Conservation (phyloP, 192 early-diverging fungal species). For the Podochytrium sp. region DNA sequence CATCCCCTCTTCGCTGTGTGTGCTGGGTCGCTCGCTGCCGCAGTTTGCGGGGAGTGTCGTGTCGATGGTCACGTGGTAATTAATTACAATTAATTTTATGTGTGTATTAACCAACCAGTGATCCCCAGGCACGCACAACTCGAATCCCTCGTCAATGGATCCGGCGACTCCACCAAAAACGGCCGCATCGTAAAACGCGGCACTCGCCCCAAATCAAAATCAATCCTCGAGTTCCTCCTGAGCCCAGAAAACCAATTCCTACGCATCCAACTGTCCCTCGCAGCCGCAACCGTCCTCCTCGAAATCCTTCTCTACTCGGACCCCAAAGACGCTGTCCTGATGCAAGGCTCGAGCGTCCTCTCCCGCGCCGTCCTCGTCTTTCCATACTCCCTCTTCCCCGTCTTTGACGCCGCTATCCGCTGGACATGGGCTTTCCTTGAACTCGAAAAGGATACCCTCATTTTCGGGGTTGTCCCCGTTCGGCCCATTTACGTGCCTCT, state of each 20-base stretch:
- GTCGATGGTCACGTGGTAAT: slow-evolving; percentile 9
- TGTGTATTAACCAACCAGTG: neutral
- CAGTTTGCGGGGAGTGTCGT: slow-evolving; percentile 6
- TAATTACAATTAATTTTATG: neutral
- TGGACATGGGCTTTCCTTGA: slow-evolving; percentile 29
- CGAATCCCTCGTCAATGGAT: slow-evolving; percentile 10
- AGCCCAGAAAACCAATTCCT: slow-evolving; percentile 17
- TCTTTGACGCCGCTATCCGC: slow-evolving; percentile 17
- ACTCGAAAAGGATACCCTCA: slow-evolving; percentile 28
- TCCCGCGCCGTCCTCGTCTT: slow-evolving; percentile 16
- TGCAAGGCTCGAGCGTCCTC: slow-evolving; percentile 9
- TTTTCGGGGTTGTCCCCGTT: slow-evolving; percentile 31
- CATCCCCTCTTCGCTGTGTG: slow-evolving; percentile 3
- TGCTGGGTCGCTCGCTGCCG: slow-evolving; percentile 22
- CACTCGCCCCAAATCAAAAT: neutral
- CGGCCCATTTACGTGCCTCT: slow-evolving; percentile 26
- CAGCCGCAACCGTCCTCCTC: neutral
- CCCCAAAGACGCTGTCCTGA: slow-evolving; percentile 11
- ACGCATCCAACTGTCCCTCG: slow-evolving; percentile 16
- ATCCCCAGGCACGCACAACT: slow-evolving; percentile 21
- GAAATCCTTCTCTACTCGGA: slow-evolving; percentile 19
- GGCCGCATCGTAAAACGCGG: slow-evolving; percentile 22
- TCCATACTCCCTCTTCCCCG: slow-evolving; percentile 27
- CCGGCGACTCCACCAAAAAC: slow-evolving; percentile 21
- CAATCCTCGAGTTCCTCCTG: slow-evolving; percentile 1